These are phyloP conservation scores for Juncus inflexus DNA, from an alignment of 176 grass and related monocot genomes.

Conservation along the genomic window DNA sequence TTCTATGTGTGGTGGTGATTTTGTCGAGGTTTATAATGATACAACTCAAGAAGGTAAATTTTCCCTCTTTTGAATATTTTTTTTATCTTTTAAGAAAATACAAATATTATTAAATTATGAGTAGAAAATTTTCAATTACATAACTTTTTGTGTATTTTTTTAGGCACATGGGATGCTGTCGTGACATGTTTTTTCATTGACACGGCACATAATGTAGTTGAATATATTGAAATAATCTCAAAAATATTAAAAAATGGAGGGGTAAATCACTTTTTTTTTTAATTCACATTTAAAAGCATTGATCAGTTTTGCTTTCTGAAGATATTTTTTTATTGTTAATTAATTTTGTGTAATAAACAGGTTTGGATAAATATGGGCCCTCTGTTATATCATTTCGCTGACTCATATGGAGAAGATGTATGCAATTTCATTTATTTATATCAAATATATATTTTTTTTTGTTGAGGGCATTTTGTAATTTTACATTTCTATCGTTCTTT, in stretches of 20 bases:
- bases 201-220: conserved; percentile 93
- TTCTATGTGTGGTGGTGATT: conserved; percentile 98
- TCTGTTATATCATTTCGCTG: conserved; percentile 89
- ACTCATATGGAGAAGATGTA: conserved; percentile 85
- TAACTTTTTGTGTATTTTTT: conserved; percentile 25
- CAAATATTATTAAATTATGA: background rate
- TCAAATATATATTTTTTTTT: conserved; percentile 18
- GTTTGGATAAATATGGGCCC: conserved; percentile 96
- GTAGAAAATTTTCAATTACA: conserved; percentile 6
- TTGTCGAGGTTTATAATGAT: conserved; percentile 96
- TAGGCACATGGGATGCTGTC: conserved; percentile 97
- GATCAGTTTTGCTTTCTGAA: background rate
- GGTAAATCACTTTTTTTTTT: conserved; percentile 35
- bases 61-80: background rate
- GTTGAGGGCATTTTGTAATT: conserved; percentile 17
- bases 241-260: conserved; percentile 88
- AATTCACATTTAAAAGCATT: conserved; percentile 5
- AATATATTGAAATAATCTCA: conserved; percentile 97
- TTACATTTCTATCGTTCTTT: conserved; percentile 33
- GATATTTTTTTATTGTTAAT: background rate
- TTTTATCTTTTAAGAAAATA: background rate
- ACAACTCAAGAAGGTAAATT: conserved; percentile 81
- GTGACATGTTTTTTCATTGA: conserved; percentile 97
- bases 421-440: conserved; percentile 31
- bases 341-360: conserved; percentile 41